A percentile compares a stretch with the other conserved stretches of the same genome.
Evolutionary conservation across 495 filamentous ascomycete genomes (phyloP).

Genomic region (Talaromyces ruber): DNA sequence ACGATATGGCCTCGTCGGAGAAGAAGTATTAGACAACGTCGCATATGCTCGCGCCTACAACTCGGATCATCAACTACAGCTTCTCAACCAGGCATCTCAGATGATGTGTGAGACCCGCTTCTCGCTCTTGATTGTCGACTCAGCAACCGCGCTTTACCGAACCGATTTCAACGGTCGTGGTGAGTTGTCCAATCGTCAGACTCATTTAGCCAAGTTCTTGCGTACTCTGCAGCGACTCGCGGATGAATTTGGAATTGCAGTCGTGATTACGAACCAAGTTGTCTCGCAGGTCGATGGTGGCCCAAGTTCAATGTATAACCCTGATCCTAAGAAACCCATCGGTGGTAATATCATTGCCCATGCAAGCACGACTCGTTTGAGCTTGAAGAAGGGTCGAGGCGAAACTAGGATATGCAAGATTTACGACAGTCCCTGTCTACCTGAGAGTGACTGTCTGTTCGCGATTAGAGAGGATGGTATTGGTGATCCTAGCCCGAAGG

Average conservation of each 20-base stretch:
- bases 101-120: slow-evolving; percentile 99
- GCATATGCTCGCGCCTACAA: slow-evolving; percentile 98
- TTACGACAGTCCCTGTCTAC: slow-evolving; percentile 94
- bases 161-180: slow-evolving; percentile 94
- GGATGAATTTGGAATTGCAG: slow-evolving; percentile 96
- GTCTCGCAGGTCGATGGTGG: slow-evolving; percentile 97
- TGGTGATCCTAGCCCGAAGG: slow-evolving; percentile 90
- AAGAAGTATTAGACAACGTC: slow-evolving; percentile 96
- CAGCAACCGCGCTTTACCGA: slow-evolving; percentile 86
- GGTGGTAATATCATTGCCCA: slow-evolving; percentile 98
- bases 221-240: slow-evolving; percentile 86
- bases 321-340: slow-evolving; percentile 97
- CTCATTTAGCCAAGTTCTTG: slow-evolving; percentile 96
- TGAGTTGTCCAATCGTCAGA: slow-evolving; percentile 82
- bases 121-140: slow-evolving; percentile 90
- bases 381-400: slow-evolving; percentile 86
- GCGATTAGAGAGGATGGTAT: slow-evolving; percentile 97
- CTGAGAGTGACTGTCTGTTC: slow-evolving; percentile 93
- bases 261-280: slow-evolving; percentile 98
- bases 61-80: slow-evolving; percentile 90
- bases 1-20: slow-evolving; percentile 85
- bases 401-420: slow-evolving; percentile 98
- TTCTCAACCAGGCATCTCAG: slow-evolving; percentile 86
- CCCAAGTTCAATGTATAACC: slow-evolving; percentile 94
- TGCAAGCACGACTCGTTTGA: slow-evolving; percentile 82